Evolutionary conservation across 163 green algal genomes (phyloP), one percentile per base, ranked within the genome.

Genomic region (Volvox carteri): DNA sequence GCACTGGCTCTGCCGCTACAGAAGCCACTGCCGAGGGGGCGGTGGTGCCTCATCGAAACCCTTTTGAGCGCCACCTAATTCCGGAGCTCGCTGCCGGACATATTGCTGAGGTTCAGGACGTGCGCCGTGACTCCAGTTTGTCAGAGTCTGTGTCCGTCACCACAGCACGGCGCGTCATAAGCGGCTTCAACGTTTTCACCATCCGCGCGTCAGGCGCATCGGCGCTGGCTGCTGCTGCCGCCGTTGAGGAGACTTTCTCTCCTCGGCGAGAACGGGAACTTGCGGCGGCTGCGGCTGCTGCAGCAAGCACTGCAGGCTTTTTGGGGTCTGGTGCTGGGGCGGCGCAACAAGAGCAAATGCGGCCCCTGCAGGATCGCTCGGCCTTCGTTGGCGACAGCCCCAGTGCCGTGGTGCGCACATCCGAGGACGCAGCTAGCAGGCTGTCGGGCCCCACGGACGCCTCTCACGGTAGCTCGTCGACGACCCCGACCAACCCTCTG

Each of bases 131-230:
- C 65, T 42, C 30, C 33, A 75, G 23, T 19, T 35, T 75, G 25
- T 28, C 65, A 12, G 65, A 75, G 30, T 75, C 65, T 33, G 30
- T 42, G 8, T 75, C 65, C 2, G 33, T 75, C 30, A 75, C 46
- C 30, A 75, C 65, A 28, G 70, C 70, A 35, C 70, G 39, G 54
- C 33, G 78, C 62, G 48, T 79, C 19, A 42, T 72, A 33, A 73
- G 44, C 4, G 81, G 81, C 65, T 87, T 60, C 67, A 87, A 87
- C 48, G 35, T 87, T 4, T 28, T 58, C 67, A 80, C 81, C 67
- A 87, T 87, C 30, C 81, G 81, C 21, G 81, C 81, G 42, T 87
- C 81, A 21, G 81, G 60, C 0, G 81, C 81, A 1, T 87, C 81
- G 1, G 81, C 81, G 7, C 8, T 87, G 33, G 81, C 81, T 33